A percentile compares a stretch with the other conserved stretches of the same genome.
Conservation (phyloP, 495 filamentous ascomycete genomes). For the Copromyces sp. region DNA sequence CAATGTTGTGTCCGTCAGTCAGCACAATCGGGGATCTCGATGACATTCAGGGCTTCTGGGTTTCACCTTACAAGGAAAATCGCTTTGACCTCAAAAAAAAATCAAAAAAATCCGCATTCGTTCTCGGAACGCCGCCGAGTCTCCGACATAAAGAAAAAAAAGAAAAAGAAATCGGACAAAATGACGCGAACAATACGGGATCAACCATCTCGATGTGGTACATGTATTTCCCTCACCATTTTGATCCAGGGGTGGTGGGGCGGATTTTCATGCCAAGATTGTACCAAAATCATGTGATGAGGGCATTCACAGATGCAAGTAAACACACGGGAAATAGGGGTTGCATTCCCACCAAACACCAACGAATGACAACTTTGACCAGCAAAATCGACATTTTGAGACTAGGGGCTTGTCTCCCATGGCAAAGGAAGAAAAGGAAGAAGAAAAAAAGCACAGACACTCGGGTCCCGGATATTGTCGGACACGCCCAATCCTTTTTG, state of each 20-base stretch:
- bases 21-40: not conserved
- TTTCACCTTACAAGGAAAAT: not conserved
- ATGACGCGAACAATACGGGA: not conserved
- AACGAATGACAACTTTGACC: not conserved
- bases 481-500: not conserved
- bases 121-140: too few relatives aligned
- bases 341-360: not conserved
- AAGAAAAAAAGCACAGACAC: too few relatives aligned
- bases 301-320: not conserved
- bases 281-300: not conserved
- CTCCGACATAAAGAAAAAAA: too few relatives aligned
- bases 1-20: not conserved
- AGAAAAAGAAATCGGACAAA: not conserved
- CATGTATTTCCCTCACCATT: not conserved
- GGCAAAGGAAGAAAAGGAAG: too few relatives aligned
- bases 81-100: not conserved
- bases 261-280: not conserved
- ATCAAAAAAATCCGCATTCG: too few relatives aligned
- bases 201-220: not conserved
- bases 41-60: not conserved
- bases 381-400: not conserved
- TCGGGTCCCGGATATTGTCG: not conserved
- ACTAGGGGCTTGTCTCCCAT: not conserved
- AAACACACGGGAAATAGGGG: not conserved
- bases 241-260: not conserved